Base-by-base conservation (phyloP, 2,329 filamentous ascomycete genomes). In the Penicillium aurantiogriseum region DNA sequence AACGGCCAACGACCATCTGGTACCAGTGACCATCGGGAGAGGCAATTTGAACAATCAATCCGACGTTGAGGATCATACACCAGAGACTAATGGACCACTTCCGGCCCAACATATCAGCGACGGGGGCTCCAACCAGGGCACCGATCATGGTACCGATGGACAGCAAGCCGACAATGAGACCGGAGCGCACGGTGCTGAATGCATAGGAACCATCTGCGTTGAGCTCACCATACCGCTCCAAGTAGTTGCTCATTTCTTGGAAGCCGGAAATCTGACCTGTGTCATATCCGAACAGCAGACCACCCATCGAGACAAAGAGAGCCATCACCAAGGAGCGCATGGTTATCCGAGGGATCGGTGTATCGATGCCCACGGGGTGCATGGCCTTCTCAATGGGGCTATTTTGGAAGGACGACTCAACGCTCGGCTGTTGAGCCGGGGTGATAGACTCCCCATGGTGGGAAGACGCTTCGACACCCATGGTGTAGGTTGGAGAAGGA, bases 241-340 rank as follows among this genome's bases (percentile, higher is more conserved):
- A 57, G 56, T 78, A 79, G 64, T 80, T 67, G 8, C 63, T 48
- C 76, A 78, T 79, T 35, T 72, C 69, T 48, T 77, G 67, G 61
- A 79, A 75, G 10, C 77, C 77, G 1, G 73, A 76, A 49, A 79
- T 79, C 66, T 79, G 77, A 64, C 77, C 75, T 8, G 77, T 78
- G 54, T 78, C 74, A 47, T 76, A 77, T 19, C 76, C 75, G 52
- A 77, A 77, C n/a, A 79, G 71, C 19, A 79, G 71, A 47, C 77
- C 77, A 52, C 77, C 77, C 73, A 79, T 78, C 1, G 77, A 79
- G 42, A 79, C 75, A 51, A 79, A 73, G 17, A 77, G 63, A n/a
- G 73, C 75, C 76, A 79, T 76, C 49, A 71, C 54, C 35, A 75
- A 65, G 11, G 76, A 72, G 19, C 71, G 69, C 55, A 71, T 56